Conservation (phyloP, 192 early-diverging fungal genomes). For the Rhizoclosmatium sp. region DNA sequence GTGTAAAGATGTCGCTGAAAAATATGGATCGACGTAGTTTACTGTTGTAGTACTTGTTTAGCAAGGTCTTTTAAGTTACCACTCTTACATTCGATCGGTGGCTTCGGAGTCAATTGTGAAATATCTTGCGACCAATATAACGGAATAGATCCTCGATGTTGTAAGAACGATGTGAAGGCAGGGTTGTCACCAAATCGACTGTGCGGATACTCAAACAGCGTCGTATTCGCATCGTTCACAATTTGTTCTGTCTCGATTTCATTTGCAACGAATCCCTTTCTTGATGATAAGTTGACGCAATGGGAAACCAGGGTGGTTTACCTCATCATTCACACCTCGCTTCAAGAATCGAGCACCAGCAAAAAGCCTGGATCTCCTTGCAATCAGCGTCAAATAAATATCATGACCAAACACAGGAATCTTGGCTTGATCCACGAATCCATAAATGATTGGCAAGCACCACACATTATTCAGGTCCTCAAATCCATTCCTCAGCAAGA, state of each 20-base stretch:
- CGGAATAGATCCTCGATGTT: slow-evolving; percentile 97
- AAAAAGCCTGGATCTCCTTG: slow-evolving; percentile 90
- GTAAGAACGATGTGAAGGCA: slow-evolving; percentile 90
- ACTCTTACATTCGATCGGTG: slow-evolving; percentile 76
- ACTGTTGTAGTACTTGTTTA: slow-evolving; percentile 49
- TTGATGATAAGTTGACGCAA: slow-evolving; percentile 30
- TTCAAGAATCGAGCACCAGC: slow-evolving; percentile 97
- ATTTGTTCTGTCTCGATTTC: slow-evolving; percentile 99
- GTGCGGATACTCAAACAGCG: slow-evolving; percentile 76
- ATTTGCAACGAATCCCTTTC: slow-evolving; percentile 94
- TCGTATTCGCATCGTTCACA: slow-evolving; percentile 88
- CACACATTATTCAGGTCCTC: slow-evolving; percentile 69
- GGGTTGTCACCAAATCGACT: slow-evolving; percentile 58
- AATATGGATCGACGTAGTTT: slow-evolving; percentile 91
- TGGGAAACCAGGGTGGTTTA: slow-evolving; percentile 22
- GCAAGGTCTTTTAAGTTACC: slow-evolving; percentile 9
- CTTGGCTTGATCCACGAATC: slow-evolving; percentile 97
- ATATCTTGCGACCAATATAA: slow-evolving; percentile 95
- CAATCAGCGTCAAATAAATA: slow-evolving; percentile 92
- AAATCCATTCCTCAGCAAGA: slow-evolving; percentile 73
- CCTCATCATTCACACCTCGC: slow-evolving; percentile 90
- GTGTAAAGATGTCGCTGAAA: slow-evolving; percentile 88
- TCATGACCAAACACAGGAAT: slow-evolving; percentile 91
- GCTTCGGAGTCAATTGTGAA: slow-evolving; percentile 92
- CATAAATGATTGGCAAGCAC: slow-evolving; percentile 87